Evolutionary conservation across 2,329 filamentous ascomycete genomes (phyloP).

Genomic region (Bimuria novae-zelandiae): DNA sequence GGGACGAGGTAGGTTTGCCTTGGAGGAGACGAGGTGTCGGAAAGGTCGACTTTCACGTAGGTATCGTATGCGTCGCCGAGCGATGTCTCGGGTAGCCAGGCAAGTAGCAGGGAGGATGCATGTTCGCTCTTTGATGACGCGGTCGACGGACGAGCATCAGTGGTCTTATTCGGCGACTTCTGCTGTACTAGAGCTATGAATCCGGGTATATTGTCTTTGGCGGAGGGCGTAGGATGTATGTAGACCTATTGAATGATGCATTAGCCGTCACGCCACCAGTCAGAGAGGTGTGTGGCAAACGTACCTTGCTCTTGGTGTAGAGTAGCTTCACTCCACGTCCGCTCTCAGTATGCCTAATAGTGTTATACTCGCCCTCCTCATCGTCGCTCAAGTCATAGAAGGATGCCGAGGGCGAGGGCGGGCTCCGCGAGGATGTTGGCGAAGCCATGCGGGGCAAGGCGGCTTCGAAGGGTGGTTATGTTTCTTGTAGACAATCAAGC

Average conservation of each 20-base stretch:
- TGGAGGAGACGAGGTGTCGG: conserved; percentile 78
- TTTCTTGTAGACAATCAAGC: not conserved
- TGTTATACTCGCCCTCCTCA: conserved; percentile 93
- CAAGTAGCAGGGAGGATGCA: conserved; percentile 77
- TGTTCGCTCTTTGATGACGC: conserved; percentile 52
- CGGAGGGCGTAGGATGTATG: conserved; percentile 87
- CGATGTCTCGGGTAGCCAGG: conserved; percentile 89
- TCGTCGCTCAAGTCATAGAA: conserved; percentile 97
- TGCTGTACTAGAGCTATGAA: conserved; percentile 94
- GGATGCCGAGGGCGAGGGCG: conserved; percentile 78
- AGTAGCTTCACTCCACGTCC: conserved; percentile 89
- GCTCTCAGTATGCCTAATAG: conserved; percentile 77
- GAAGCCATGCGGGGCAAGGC: conserved; percentile 39
- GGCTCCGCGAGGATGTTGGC: conserved; percentile 31
- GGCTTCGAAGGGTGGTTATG: conserved; percentile 7
- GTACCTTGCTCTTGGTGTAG: conserved; percentile 93
- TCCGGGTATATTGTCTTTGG: conserved; percentile 94
- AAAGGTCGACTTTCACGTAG: conserved; percentile 94
- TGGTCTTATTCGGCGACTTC: conserved; percentile 56
- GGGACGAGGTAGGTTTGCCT: conserved; percentile 89
- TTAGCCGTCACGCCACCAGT: conserved; percentile 27
- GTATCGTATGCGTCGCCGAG: conserved; percentile 82
- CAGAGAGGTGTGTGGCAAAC: conserved; percentile 21
- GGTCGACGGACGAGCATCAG: conserved; percentile 46
- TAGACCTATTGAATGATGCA: conserved; percentile 69